phyloP scores from a whole-genome alignment of 2,329 filamentous ascomycete genomes.

The Leptographium flavum region DNA sequence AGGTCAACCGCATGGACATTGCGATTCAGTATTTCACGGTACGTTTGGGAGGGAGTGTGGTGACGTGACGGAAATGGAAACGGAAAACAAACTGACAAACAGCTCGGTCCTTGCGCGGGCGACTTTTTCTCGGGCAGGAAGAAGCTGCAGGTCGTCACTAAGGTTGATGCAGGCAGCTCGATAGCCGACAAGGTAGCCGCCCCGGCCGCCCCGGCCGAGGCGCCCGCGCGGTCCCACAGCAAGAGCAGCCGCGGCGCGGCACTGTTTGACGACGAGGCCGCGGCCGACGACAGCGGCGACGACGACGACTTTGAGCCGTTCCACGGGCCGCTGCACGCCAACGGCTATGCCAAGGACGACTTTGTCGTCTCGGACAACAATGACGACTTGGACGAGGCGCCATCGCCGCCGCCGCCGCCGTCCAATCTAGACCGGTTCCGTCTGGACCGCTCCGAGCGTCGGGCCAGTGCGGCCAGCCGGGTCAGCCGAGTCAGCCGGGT shows the following conservation, averaged over 20 bases:
- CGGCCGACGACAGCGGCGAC: constrained; percentile 24
- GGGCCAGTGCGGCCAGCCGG: too few relatives aligned
- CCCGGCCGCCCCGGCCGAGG: too few relatives aligned
- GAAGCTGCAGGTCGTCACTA: constrained; percentile 28
- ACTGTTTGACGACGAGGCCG: constrained; percentile 10
- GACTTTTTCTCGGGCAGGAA: constrained; percentile 29
- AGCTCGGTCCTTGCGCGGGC: constrained; percentile 26
- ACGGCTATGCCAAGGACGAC: constrained; percentile 30
- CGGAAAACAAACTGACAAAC: constrained; percentile 5
- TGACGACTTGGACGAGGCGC: constrained; percentile 23
- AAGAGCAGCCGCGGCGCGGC: constrained; percentile 14
- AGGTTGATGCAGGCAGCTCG: constrained; percentile 14
- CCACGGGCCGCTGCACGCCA: constrained; percentile 18
- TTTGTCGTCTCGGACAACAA: constrained; percentile 26
- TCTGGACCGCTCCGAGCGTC: too few relatives aligned
- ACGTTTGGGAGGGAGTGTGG: too few relatives aligned
- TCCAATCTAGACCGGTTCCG: too few relatives aligned
- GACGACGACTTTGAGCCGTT: constrained; percentile 24
- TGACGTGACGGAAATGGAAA: background rate
- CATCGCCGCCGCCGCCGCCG: too few relatives aligned
- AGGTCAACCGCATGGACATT: constrained; percentile 50
- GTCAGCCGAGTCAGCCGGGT: too few relatives aligned
- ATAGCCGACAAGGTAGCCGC: background rate
- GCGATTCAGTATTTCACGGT: constrained; percentile 60
- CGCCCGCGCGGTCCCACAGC: too few relatives aligned